These are phyloP conservation scores for Evernia prunastri DNA, from an alignment of 495 filamentous ascomycete genomes.

Conservation along the genomic window DNA sequence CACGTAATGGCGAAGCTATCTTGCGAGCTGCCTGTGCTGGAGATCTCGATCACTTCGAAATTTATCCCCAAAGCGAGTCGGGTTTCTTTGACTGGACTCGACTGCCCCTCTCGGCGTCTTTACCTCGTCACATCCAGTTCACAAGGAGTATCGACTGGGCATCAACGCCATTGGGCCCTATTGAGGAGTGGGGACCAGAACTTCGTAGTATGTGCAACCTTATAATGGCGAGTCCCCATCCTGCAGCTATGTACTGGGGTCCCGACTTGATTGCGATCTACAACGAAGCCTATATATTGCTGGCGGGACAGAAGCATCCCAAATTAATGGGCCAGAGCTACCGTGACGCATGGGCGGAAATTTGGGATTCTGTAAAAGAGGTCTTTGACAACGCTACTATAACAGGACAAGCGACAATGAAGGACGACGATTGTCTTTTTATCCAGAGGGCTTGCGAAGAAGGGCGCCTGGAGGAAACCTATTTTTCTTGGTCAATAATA, in stretches of 20 bases:
- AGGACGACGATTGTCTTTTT: slow-evolving; percentile 64
- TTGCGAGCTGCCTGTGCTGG: slow-evolving; percentile 29
- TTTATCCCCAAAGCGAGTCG: slow-evolving; percentile 4
- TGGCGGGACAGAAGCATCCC: slow-evolving; percentile 66
- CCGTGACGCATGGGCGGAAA: slow-evolving; percentile 56
- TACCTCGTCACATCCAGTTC: slow-evolving; percentile 59
- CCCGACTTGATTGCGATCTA: slow-evolving; percentile 59
- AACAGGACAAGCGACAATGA: slow-evolving; percentile 64
- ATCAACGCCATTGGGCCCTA: slow-evolving; percentile 55
- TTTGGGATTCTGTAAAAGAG: slow-evolving; percentile 57
- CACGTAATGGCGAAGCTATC: slow-evolving; percentile 28
- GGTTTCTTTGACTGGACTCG: slow-evolving; percentile 63
- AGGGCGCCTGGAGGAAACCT: slow-evolving; percentile 59
- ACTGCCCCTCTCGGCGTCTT: slow-evolving; percentile 47
- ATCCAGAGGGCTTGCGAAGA: slow-evolving; percentile 42
- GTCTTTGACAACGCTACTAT: slow-evolving; percentile 51
- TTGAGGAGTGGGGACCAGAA: slow-evolving; percentile 57
- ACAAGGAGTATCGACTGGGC: slow-evolving; percentile 61
- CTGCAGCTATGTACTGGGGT: slow-evolving; percentile 69
- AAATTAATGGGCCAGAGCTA: slow-evolving; percentile 61
- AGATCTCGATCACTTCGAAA: slow-evolving; percentile 30
- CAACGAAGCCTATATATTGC: slow-evolving; percentile 62
- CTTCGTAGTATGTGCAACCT: slow-evolving; percentile 58
- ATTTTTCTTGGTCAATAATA: slow-evolving; percentile 63
- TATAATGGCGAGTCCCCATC: slow-evolving; percentile 67